Percentiles rank a stretch among this genome's conserved stretches.
Conservation (phyloP, 2,329 filamentous ascomycete genomes). For the Colletotrichum chrysophilum region DNA sequence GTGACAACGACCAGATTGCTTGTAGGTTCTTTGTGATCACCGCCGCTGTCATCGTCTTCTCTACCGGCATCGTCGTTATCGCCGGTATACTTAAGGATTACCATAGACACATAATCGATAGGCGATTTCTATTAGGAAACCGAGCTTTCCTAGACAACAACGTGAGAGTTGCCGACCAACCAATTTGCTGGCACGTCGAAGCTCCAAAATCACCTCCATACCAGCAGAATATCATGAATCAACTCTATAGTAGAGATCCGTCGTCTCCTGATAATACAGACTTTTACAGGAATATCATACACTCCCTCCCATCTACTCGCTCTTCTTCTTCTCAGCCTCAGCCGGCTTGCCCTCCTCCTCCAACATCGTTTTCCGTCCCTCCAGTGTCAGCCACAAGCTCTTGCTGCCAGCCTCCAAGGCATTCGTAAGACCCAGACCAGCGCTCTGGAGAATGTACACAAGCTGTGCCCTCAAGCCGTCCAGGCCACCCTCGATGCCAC, state of each 20-base stretch:
- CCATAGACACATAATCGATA: neutral
- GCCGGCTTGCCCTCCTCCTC: constrained; percentile 59
- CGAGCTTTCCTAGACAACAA: neutral
- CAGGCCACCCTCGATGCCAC: constrained; percentile 81
- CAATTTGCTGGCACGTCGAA: neutral
- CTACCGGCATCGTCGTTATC: neutral
- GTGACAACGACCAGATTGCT: neutral
- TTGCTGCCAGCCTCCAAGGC: constrained; percentile 81
- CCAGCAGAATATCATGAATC: neutral
- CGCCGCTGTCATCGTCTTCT: neutral
- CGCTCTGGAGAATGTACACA: constrained; percentile 78
- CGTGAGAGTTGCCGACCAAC: neutral
- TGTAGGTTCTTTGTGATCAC: neutral
- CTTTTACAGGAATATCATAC: constrained; percentile 24
- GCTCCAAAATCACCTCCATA: neutral
- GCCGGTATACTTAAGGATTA: accelerated
- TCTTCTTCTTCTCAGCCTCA: constrained; percentile 24
- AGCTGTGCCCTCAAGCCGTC: constrained; percentile 83
- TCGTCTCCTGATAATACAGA: constrained; percentile 17
- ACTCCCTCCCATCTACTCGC: neutral
- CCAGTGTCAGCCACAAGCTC: constrained; percentile 86
- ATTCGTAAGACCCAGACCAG: constrained; percentile 77
- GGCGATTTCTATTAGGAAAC: neutral
- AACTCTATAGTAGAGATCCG: constrained; percentile 18
- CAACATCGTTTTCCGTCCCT: constrained; percentile 79